phyloP scores from a whole-genome alignment of 768 basidiomycete genomes.

The Trametes meyenii region DNA sequence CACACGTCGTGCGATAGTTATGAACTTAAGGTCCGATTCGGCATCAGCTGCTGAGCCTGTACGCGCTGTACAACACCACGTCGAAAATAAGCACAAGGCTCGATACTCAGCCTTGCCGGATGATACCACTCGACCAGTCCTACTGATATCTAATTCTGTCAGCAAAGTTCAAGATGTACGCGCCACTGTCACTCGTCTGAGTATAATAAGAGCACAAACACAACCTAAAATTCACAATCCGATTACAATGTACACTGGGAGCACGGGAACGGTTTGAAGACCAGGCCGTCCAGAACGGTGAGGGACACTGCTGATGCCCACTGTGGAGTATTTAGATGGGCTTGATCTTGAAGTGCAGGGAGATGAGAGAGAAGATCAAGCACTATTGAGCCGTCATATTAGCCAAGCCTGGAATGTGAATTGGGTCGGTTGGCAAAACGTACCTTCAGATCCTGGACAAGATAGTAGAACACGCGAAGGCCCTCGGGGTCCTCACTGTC shows the following conservation, averaged over 20 bases:
- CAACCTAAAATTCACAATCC: not conserved
- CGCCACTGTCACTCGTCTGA: too few species aligned
- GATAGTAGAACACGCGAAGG: conserved; percentile 95
- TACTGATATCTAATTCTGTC: too few species aligned
- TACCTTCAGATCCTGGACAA: conserved; percentile 97
- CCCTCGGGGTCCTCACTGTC: conserved; percentile 98
- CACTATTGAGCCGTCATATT: conserved; percentile 55
- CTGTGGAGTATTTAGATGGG: conserved; percentile 65
- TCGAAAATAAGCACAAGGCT: too few species aligned
- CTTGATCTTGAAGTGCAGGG: conserved; percentile 99
- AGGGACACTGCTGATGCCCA: not conserved
- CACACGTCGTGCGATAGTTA: too few species aligned
- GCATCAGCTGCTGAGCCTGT: too few species aligned
- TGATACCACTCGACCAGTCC: too few species aligned
- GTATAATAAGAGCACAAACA: not conserved
- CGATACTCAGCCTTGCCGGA: too few species aligned
- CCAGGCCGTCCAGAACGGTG: not conserved
- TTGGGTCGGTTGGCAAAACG: conserved; percentile 21
- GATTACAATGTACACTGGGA: conserved; percentile 1
- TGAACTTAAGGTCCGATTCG: too few species aligned
- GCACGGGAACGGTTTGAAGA: not conserved
- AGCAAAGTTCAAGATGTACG: too few species aligned
- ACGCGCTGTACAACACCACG: too few species aligned
- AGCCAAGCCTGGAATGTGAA: not conserved
- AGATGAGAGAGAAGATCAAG: conserved; percentile 96